Conservation (phyloP, 1,139 yeast genomes). For the Saccharomyces hybrid region DNA sequence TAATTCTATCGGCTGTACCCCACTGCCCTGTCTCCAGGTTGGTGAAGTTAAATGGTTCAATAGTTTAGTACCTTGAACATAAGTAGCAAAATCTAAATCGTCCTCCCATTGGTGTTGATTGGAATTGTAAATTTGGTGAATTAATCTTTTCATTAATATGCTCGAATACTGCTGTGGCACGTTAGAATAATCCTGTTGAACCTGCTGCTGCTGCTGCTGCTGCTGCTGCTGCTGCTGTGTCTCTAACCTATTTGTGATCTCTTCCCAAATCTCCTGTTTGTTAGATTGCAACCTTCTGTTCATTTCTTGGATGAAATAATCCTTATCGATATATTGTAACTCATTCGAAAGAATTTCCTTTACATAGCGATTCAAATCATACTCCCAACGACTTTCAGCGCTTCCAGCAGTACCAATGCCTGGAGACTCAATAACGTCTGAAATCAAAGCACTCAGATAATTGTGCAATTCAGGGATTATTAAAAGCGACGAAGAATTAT, state of each 20-base stretch:
- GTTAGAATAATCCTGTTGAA: conserved; percentile 6
- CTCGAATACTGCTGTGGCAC: conserved; percentile 22
- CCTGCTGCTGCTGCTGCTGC: not conserved
- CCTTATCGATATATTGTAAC: conserved; percentile 26
- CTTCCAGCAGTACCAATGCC: not conserved
- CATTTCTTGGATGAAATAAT: conserved; percentile 23
- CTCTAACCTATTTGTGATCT: conserved; percentile 17
- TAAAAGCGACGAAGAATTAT: conserved; percentile 19
- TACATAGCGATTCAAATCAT: conserved; percentile 26
- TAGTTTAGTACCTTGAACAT: conserved; percentile 27
- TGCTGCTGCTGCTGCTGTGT: not conserved
- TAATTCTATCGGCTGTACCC: conserved; percentile 23
- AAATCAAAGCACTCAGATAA: conserved; percentile 16
- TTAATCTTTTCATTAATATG: conserved; percentile 22
- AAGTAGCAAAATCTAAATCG: conserved; percentile 30
- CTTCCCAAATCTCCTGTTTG: conserved; percentile 24
- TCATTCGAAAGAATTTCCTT: conserved; percentile 26
- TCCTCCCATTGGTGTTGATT: conserved; percentile 30
- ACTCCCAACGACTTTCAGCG: conserved; percentile 13
- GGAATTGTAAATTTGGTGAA: conserved; percentile 26
- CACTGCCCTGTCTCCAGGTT: conserved; percentile 21
- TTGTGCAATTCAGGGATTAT: conserved; percentile 27
- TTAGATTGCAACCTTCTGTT: conserved; percentile 19
- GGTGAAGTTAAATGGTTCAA: conserved; percentile 26
- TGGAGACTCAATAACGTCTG: conserved; percentile 15